Percentiles rank a stretch among this genome's conserved stretches.
phyloP scores from a whole-genome alignment of 306 rosid species.

The Oemleria cerasiformis region DNA sequence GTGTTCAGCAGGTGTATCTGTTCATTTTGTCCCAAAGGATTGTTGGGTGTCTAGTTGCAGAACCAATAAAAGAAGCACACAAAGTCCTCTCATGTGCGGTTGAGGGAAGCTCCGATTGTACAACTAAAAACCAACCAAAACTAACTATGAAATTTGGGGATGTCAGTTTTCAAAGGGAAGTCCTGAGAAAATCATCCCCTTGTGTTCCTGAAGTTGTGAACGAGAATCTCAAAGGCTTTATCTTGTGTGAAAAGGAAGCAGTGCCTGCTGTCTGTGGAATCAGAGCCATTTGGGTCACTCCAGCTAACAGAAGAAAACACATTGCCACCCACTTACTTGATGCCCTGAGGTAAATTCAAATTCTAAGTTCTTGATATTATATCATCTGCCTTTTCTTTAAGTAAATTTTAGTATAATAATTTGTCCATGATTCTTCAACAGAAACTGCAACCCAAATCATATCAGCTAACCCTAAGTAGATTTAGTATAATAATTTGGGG shows the following conservation, averaged over 20 bases:
- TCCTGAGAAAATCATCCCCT: conserved; percentile 34
- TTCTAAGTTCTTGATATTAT: neutral
- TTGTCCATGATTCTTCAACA: neutral
- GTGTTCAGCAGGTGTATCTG: conserved; percentile 52
- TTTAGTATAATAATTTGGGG: neutral
- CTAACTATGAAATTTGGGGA: conserved; percentile 63
- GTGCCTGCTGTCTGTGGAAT: conserved; percentile 68
- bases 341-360: conserved; percentile 58
- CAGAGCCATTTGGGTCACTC: conserved; percentile 86
- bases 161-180: conserved; percentile 64
- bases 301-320: conserved; percentile 66
- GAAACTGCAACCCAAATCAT: neutral
- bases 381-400: neutral
- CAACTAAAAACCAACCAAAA: conserved; percentile 23
- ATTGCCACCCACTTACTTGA: conserved; percentile 70
- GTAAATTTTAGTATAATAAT: neutral
- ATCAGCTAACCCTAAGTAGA: neutral
- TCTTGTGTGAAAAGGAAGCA: conserved; percentile 54
- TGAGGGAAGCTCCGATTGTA: conserved; percentile 21
- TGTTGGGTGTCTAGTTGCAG: conserved; percentile 62
- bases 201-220: conserved; percentile 30
- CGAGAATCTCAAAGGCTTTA: conserved; percentile 37
- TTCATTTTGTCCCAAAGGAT: conserved; percentile 56
- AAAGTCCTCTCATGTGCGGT: conserved; percentile 43
- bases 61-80: conserved; percentile 71